Base-by-base conservation (phyloP, 164 flowering plant genomes). In the Magnolia kwangsiensis region DNA sequence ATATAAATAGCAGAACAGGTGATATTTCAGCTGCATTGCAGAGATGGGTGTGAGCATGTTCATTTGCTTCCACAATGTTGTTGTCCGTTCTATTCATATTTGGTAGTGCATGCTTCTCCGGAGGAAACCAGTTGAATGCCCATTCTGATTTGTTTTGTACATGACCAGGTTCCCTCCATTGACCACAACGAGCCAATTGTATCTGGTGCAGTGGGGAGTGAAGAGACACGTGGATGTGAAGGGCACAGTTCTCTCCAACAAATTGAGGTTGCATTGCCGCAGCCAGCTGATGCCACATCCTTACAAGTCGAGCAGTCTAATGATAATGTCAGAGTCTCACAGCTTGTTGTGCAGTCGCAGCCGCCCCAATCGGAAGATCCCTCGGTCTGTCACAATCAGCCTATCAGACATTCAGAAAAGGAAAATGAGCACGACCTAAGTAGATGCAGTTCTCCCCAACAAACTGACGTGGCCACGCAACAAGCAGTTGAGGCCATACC, bases 161-260 rank as follows among this genome's bases (percentile, higher is more conserved):
- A 18, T 61, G 29, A 37, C 31, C 80, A 82, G 85, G 82, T 73
- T 69, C 74, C 23, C 29, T 74, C 64, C 1, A 59, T 51, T 58
- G 78, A 75, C 31, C 31, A 68, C 76, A 58, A 68, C 69, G 75
- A 73, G 21, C 71, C 8, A 63, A 50, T 72, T 51, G 49, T 72
- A 65, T 72, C 82, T 23, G 10, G 58, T 67, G 79, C 65, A 69
- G 10, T 71, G 50, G 72, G 29, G 77, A 64, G 49, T 63, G 78
- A 68, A 51, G 80, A 76, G 58, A 24, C 55, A 50, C 19, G 74
- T 55, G 76, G 50, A 45, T 69, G 29, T 76, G 72, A 24, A 19
- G 55, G 24, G 27, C 59, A 27, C 23, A 49, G 61, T 70, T 45
- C 76, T 67, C 58, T 58, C 49, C 75, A 69, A n/a, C 77, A 49